Conservation (phyloP, 208 protist species). For the Crithidia thermophila region DNA sequence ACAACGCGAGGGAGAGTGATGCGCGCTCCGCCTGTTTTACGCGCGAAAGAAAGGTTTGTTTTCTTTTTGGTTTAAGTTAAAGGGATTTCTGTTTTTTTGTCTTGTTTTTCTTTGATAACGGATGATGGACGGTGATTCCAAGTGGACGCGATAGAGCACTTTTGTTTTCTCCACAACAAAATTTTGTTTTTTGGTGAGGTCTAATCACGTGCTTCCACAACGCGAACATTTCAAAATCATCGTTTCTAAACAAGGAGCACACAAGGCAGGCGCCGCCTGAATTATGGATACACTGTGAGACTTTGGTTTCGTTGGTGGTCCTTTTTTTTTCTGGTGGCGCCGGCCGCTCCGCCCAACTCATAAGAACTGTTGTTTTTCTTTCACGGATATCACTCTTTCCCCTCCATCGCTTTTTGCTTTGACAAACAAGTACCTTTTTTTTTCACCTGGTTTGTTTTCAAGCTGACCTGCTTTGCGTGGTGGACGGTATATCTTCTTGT, state of each 20-base stretch:
- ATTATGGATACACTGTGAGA: background rate
- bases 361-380: slow-evolving; percentile 58
- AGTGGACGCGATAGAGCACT: background rate
- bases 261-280: background rate
- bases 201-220: background rate
- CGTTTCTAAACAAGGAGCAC: slow-evolving; percentile 21
- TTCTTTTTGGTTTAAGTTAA: slow-evolving; percentile 1
- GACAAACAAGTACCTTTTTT: slow-evolving; percentile 25
- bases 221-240: background rate
- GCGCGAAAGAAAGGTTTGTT: background rate
- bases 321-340: slow-evolving; percentile 12
- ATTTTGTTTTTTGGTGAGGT: slow-evolving; percentile 17
- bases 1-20: no score
- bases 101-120: slow-evolving; percentile 2
- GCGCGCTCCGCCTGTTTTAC: no score
- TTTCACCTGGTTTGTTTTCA: slow-evolving; percentile 4
- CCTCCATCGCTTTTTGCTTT: slow-evolving; percentile 33
- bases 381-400: slow-evolving; percentile 23
- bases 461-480: no score
- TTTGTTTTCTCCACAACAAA: background rate
- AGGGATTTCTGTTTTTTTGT: background rate
- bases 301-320: slow-evolving; percentile 10
- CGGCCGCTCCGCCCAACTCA: slow-evolving; percentile 44
- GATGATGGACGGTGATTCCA: no score
- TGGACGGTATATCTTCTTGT: slow-evolving; percentile 16